Base-by-base conservation (phyloP, 257 asterid species). In the Plectranthus barbatus region DNA sequence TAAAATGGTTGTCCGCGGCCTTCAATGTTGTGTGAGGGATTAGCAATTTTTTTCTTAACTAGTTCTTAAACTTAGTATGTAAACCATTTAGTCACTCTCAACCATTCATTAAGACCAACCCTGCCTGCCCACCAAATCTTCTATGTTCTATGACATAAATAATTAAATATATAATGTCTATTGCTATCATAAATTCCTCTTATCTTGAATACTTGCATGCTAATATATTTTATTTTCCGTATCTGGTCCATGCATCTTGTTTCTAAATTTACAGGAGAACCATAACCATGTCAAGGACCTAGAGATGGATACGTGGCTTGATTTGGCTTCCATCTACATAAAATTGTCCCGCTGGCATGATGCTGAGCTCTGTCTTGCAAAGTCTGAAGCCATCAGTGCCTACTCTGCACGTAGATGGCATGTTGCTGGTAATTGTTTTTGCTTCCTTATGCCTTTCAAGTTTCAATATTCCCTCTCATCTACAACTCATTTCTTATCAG, bases 301-400 rank as follows among this genome's bases (percentile, higher is more conserved):
- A 71, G 96, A 92, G 81, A 70, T 76, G 73, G 96, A 82, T 64
- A 85, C 81, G 10, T 93, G 96, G 97, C 88, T 79, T 51, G 96
- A 87, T 74, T 71, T 93, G 82, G 95, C 97, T 56, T 82, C 83
- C 67, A 77, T 93, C 72, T 90, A 93, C 77, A 82, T 82, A 58
- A 79, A 76, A 49, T 76, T 82, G 77, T 80, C 78, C 18, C 82
- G 68, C 63, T 85, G 97, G 97, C 80, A 74, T 21, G 97, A 93
- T 55, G 96, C 90, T 18, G 99, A 93, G 81, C 67, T 75, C 50
- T 93, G 96, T 39, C 85, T 93, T 74, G 80, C 84, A 15, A 90
- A 83, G 63, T 77, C 93, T 24, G 81, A 73, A 65, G 79, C 84
- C 69, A 74, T 87, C 10, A 54, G 73, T 68, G 53, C 63, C 23